Evolutionary conservation across 192 early-diverging fungal genomes (phyloP).

Genomic region (Mortierella hygrophila): DNA sequence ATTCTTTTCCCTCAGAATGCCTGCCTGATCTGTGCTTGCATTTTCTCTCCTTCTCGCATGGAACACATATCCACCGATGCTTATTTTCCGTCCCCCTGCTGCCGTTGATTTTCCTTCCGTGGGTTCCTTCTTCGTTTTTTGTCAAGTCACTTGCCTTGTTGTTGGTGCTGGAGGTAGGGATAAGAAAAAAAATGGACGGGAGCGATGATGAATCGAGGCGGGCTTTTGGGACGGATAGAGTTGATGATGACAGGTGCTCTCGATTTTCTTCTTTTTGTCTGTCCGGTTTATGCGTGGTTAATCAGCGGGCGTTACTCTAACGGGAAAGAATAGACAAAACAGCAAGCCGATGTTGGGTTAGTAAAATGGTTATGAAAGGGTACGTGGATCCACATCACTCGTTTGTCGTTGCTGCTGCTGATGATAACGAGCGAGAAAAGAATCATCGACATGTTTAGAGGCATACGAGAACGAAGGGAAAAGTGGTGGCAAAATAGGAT

Average conservation of each 20-base stretch:
- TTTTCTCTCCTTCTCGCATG: not conserved
- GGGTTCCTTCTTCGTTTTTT: not conserved
- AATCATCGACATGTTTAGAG: not conserved
- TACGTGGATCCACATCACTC: not conserved
- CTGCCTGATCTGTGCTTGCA: not conserved
- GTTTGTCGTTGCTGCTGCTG: not conserved
- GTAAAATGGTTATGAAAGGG: not conserved
- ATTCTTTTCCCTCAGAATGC: not conserved
- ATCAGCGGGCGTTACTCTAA: conserved; percentile 10
- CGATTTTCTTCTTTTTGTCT: conserved; percentile 12
- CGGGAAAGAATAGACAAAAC: conserved; percentile 3
- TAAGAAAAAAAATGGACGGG: not conserved
- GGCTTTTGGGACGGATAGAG: conserved; percentile 42
- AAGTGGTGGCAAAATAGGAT: not conserved
- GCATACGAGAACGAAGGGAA: not conserved
- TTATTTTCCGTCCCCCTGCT: conserved; percentile 20
- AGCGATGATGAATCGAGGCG: not conserved
- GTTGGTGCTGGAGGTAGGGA: not conserved
- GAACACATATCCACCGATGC: not conserved
- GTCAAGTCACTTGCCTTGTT: conserved; percentile 15
- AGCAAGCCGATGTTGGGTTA: not conserved
- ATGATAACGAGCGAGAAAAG: not conserved
- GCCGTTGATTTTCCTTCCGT: conserved; percentile 13
- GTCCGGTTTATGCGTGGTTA: conserved; percentile 10
- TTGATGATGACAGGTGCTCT: conserved; percentile 41